phyloP scores from a whole-genome alignment of 2,329 filamentous ascomycete genomes.

The Aspergillus aculeatus region DNA sequence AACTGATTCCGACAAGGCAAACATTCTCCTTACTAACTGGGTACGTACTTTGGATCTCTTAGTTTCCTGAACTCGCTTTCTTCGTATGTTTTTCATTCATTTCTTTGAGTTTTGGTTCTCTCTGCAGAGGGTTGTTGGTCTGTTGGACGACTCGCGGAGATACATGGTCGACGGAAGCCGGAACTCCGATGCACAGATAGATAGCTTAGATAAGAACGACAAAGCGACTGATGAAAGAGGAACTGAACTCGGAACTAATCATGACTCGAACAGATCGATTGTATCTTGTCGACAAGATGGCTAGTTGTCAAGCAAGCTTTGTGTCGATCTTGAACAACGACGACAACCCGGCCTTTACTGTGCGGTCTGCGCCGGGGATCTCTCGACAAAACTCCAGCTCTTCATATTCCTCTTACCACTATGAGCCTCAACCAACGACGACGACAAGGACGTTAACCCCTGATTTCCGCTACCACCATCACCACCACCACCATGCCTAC shows the following conservation, averaged over 20 bases:
- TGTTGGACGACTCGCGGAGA: not conserved
- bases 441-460: constrained; percentile 14
- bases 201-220: not conserved
- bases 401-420: constrained; percentile 19
- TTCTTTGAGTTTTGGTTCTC: not conserved
- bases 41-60: constrained; percentile 24
- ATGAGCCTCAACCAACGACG: constrained; percentile 18
- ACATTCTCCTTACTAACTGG: constrained; percentile 32
- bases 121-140: not conserved
- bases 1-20: constrained; percentile 26
- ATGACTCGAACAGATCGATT: not conserved
- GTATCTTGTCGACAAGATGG: constrained; percentile 24
- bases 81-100: constrained; percentile 11
- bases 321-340: constrained; percentile 50
- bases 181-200: not conserved
- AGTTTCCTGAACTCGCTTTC: constrained; percentile 6
- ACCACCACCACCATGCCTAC: constrained; percentile 12
- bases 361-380: constrained; percentile 34
- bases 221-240: not conserved
- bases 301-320: constrained; percentile 34
- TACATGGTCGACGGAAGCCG: not conserved
- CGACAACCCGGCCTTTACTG: constrained; percentile 47
- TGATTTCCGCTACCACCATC: constrained; percentile 21
- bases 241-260: not conserved
- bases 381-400: constrained; percentile 24